Conservation (phyloP, 1,139 yeast genomes). For the Blastobotrys proliferans region DNA sequence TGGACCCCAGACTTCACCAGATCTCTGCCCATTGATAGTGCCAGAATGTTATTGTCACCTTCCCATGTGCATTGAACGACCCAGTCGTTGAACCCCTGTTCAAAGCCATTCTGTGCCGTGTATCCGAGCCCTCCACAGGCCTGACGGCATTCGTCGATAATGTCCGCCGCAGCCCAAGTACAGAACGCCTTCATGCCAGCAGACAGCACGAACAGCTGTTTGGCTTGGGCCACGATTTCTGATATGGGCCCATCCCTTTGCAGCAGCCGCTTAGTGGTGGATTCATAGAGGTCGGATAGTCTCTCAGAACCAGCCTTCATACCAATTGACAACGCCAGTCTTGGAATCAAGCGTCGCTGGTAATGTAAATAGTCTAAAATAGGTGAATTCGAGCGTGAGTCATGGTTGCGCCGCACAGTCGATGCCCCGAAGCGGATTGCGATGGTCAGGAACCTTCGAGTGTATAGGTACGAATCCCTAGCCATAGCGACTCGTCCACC, state of each 20-base stretch:
- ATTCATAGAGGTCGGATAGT: slow-evolving; percentile 50
- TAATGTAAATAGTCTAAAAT: slow-evolving; percentile 79
- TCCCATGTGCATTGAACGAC: slow-evolving; percentile 97
- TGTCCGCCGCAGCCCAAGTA: slow-evolving; percentile 76
- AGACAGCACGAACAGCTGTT: slow-evolving; percentile 75
- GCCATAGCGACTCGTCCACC: slow-evolving; percentile 92
- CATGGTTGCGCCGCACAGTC: slow-evolving; percentile 87
- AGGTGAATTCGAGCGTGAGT: slow-evolving; percentile 41
- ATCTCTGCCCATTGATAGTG: slow-evolving; percentile 80
- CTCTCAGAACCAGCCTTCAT: slow-evolving; percentile 70
- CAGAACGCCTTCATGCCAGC: slow-evolving; percentile 86
- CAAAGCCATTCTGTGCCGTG: slow-evolving; percentile 83
- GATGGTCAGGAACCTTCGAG: slow-evolving; percentile 73
- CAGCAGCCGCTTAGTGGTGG: slow-evolving; percentile 51
- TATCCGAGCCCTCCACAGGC: slow-evolving; percentile 98
- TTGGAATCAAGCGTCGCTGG: slow-evolving; percentile 78
- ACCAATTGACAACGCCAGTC: slow-evolving; percentile 72
- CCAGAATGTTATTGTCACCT: slow-evolving; percentile 87
- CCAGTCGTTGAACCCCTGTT: slow-evolving; percentile 85
- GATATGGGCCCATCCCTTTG: slow-evolving; percentile 21
- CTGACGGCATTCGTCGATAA: slow-evolving; percentile 85
- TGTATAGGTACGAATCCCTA: slow-evolving; percentile 74
- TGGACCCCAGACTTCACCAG: too few species aligned
- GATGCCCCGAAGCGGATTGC: slow-evolving; percentile 83
- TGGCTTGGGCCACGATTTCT: slow-evolving; percentile 56